Conservation (phyloP, 1,284 basidiomycete species). For the Chondrostereum purpureum region DNA sequence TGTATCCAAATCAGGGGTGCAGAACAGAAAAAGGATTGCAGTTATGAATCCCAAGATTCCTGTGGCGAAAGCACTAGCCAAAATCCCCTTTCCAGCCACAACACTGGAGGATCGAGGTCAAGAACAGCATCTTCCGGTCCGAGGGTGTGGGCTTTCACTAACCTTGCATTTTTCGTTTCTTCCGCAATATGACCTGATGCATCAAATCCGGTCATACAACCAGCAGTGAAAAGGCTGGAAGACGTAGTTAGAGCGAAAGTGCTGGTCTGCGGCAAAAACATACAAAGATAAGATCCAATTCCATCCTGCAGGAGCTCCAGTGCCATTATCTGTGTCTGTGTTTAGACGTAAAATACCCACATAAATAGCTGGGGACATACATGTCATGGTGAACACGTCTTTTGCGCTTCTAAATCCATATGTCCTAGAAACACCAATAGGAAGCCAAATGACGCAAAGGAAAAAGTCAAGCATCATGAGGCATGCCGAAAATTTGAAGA, state of each 20-base stretch:
- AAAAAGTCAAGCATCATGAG: conserved; percentile 80
- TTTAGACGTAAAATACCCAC: conserved; percentile 3
- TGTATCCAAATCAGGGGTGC: conserved; percentile 70
- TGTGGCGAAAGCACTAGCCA: conserved; percentile 68
- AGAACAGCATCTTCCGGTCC: conserved; percentile 1
- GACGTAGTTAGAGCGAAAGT: too few species aligned
- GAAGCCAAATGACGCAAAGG: conserved; percentile 82
- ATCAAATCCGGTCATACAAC: conserved; percentile 82
- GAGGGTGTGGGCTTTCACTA: conserved; percentile 6
- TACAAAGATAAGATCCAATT: conserved; percentile 82
- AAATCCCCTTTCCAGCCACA: conserved; percentile 72
- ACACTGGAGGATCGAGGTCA: conserved; percentile 50
- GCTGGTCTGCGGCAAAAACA: conserved; percentile 17
- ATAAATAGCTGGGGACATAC: conserved; percentile 36
- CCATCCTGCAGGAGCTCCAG: conserved; percentile 78
- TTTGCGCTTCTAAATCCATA: conserved; percentile 76
- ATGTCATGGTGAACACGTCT: conserved; percentile 77
- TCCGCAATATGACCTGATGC: conserved; percentile 86
- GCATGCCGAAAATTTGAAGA: conserved; percentile 69
- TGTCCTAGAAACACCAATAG: conserved; percentile 76
- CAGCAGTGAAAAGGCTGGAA: conserved; percentile 71
- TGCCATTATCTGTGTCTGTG: conserved; percentile 65
- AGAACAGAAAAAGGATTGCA: conserved; percentile 79
- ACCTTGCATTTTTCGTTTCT: conserved; percentile 84
- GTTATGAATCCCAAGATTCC: conserved; percentile 70